Conservation (phyloP, 257 asterid genomes). For the Solanum appendiculatum region DNA sequence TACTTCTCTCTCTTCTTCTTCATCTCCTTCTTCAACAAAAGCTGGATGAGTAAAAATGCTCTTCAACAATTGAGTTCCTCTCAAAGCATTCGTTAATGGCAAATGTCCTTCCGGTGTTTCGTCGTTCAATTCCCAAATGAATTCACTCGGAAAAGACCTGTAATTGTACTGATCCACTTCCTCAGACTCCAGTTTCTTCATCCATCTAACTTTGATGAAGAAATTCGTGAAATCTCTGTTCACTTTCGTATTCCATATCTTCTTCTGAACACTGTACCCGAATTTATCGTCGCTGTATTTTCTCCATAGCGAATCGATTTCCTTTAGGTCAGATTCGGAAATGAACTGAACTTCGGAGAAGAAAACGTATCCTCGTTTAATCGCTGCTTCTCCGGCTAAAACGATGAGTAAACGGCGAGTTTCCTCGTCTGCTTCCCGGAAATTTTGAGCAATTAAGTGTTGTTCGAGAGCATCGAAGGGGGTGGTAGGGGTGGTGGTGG, state of each 20-base stretch:
- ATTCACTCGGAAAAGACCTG: conserved; percentile 71
- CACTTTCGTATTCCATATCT: conserved; percentile 50
- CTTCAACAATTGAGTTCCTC: conserved; percentile 67
- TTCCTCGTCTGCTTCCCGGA: conserved; percentile 85
- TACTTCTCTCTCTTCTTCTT: neutral
- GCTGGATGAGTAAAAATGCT: conserved; percentile 63
- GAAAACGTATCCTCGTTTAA: conserved; percentile 77
- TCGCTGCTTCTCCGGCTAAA: conserved; percentile 81
- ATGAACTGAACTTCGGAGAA: conserved; percentile 91
- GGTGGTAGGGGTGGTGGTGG: conserved; percentile 16
- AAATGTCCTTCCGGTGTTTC: conserved; percentile 66
- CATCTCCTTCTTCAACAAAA: conserved; percentile 30
- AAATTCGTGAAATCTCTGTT: conserved; percentile 49
- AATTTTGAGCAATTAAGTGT: conserved; percentile 34
- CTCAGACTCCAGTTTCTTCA: conserved; percentile 57
- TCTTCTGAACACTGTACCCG: conserved; percentile 82
- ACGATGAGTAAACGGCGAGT: conserved; percentile 78
- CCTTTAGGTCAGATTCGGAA: conserved; percentile 27
- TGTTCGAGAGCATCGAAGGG: conserved; percentile 50
- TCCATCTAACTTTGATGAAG: conserved; percentile 72
- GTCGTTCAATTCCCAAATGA: conserved; percentile 58
- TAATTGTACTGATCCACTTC: conserved; percentile 78
- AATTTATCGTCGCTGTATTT: conserved; percentile 42
- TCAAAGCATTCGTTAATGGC: conserved; percentile 80
- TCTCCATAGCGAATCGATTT: conserved; percentile 72